Base-by-base conservation (phyloP, 2,329 filamentous ascomycete species). In the Hawksworthiomyces lignivorus region DNA sequence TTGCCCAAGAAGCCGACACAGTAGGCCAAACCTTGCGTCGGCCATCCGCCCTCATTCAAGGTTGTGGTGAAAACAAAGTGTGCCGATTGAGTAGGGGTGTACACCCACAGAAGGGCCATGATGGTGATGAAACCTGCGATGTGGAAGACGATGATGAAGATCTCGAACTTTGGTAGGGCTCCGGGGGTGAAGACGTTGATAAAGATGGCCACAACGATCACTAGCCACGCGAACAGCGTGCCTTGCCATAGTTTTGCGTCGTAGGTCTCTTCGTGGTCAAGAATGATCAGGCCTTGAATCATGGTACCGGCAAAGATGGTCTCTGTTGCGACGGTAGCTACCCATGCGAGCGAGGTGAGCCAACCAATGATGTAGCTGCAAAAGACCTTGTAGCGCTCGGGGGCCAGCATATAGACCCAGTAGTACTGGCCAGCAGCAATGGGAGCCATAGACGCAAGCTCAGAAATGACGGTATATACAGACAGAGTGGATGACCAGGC, bases 381-480 rank as follows among this genome's bases (percentile, higher is more conserved):
- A 32, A 71, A 67, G 39, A 67, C 71, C 48, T 74, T 65, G 28
- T 62, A 64, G 17, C 57, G 57, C 1, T 54, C 54, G 1, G 72
- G 68, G 2, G 68, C 68, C 39, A 77, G 65, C 47, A 72, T 67
- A 2, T 67, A 70, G 0, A 77, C 71, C 72, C 73, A 77, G 50
- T 77, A 72, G 46, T 78, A 78, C 55, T 80, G 73, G 7, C 75
- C 75, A 33, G 72, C 75, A 0, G 70, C 39, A 53, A 75, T 51
- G 54, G 73, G 48, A 47, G 70, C 64, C 60, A 68, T 68, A 0
- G 63, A 68, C 3, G 61, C 62, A 36, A 67, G 58, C 52, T 68
- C 67, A 11, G 54, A 52, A 21, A 61, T 59, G 4, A 58, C 53
- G 24, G 53, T 48, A 35, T 65, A 68, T 18, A 69, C 60, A 24